These are phyloP conservation scores for Trichoderma sp. DNA, from an alignment of 2,329 filamentous ascomycete genomes.

Conservation along the genomic window DNA sequence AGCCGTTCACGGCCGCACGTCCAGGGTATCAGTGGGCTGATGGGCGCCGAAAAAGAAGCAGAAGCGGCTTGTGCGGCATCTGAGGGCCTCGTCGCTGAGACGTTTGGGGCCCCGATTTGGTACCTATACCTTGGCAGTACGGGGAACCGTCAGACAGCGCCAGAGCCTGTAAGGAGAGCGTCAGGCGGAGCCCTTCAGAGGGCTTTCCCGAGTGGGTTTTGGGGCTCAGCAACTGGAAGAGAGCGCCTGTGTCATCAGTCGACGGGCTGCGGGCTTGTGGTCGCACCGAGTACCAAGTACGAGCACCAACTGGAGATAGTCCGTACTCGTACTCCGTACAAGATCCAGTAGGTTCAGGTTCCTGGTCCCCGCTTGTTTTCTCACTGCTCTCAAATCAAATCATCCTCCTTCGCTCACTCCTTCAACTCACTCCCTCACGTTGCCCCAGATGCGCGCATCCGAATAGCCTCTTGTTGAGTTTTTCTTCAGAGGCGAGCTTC, in stretches of 20 bases:
- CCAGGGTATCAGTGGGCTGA: constrained; percentile 7
- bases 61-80: not conserved
- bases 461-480: not conserved
- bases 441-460: not conserved
- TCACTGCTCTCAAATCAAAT: not conserved
- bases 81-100: not conserved
- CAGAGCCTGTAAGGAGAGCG: not conserved
- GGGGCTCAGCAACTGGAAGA: constrained; percentile 11
- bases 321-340: not conserved
- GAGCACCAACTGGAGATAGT: not conserved
- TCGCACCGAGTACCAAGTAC: not conserved
- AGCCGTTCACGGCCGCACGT: not conserved
- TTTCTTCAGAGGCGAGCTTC: not conserved
- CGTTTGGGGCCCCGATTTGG: not conserved
- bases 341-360: not conserved
- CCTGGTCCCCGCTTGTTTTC: not conserved
- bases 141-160: not conserved
- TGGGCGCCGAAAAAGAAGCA: not conserved
- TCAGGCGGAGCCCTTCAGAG: not conserved
- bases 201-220: not conserved
- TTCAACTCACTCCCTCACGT: not conserved
- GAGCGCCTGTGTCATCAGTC: not conserved
- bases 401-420: not conserved
- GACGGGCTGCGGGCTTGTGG: not conserved
- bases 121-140: not conserved